phyloP scores from a whole-genome alignment of 345 rosid species.

The Isatis tinctoria region DNA sequence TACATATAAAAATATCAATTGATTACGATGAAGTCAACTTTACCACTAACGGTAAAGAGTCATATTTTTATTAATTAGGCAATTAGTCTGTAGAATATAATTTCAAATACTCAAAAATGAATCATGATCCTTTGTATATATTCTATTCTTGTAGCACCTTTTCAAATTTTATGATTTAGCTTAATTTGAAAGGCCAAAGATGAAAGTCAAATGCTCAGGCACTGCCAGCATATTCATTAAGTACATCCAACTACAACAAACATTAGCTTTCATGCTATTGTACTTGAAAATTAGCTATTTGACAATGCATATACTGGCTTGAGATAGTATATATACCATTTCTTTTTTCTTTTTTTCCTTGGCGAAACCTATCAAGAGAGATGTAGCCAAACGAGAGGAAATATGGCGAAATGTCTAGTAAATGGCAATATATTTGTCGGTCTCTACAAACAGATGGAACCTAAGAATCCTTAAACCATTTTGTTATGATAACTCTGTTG shows the following conservation, averaged over 20 bases:
- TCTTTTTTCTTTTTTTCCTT: neutral
- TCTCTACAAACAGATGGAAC: neutral
- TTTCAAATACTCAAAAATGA: neutral
- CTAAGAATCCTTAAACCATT: neutral
- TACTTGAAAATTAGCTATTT: neutral
- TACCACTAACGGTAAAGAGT: neutral
- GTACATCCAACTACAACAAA: constrained; percentile 16
- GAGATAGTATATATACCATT: neutral
- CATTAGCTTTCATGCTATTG: constrained; percentile 1
- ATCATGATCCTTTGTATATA: neutral
- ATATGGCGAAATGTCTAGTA: neutral
- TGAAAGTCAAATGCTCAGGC: constrained; percentile 8
- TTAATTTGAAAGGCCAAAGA: constrained; percentile 1
- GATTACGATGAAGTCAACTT: neutral
- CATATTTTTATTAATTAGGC: neutral
- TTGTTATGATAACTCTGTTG: neutral
- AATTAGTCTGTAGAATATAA: neutral
- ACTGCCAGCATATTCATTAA: constrained; percentile 8
- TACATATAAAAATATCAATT: too few relatives aligned
- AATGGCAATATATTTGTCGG: neutral
- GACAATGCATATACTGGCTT: neutral
- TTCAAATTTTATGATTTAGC: neutral
- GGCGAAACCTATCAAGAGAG: neutral
- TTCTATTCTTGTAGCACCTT: neutral
- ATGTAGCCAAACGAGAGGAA: neutral